These are phyloP conservation scores for Podila epigama DNA, from an alignment of 192 early-diverging fungal genomes.

Conservation along the genomic window DNA sequence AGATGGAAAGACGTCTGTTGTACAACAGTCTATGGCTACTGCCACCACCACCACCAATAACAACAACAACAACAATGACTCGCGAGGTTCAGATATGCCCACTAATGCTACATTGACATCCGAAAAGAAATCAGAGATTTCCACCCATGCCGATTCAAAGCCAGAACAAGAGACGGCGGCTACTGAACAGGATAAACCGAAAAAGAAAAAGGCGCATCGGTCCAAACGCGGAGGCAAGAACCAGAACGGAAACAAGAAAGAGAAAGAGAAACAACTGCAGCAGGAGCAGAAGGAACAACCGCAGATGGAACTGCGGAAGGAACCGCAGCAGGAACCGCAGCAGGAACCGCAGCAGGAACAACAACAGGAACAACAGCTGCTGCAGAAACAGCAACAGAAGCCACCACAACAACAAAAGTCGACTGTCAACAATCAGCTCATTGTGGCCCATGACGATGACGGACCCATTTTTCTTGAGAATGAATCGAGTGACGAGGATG, in stretches of 20 bases:
- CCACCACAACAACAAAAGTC: too few relatives aligned
- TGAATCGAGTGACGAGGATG: slow-evolving; percentile 27
- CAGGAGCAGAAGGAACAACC: too few relatives aligned
- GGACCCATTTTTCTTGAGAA: slow-evolving; percentile 23
- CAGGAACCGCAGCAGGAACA: too few relatives aligned
- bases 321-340: too few relatives aligned
- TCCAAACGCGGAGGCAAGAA: slow-evolving; percentile 42
- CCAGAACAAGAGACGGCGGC: not conserved
- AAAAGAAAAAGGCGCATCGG: slow-evolving; percentile 46
- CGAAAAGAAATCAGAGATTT: not conserved
- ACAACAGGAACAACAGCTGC: too few relatives aligned
- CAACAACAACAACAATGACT: too few relatives aligned
- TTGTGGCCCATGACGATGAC: slow-evolving; percentile 43
- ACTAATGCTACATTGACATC: too few relatives aligned
- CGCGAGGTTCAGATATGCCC: too few relatives aligned
- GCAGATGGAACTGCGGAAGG: too few relatives aligned
- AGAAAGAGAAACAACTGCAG: slow-evolving; percentile 28
- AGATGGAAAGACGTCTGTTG: slow-evolving; percentile 43
- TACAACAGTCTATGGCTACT: not conserved
- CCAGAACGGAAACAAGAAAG: slow-evolving; percentile 17
- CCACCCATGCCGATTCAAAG: not conserved
- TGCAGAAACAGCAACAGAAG: too few relatives aligned
- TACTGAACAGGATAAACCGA: not conserved
- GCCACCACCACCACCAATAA: not conserved
- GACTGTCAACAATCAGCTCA: slow-evolving; percentile 24